Base-by-base conservation (phyloP, 2,329 filamentous ascomycete species). In the Neonectria coccinea region DNA sequence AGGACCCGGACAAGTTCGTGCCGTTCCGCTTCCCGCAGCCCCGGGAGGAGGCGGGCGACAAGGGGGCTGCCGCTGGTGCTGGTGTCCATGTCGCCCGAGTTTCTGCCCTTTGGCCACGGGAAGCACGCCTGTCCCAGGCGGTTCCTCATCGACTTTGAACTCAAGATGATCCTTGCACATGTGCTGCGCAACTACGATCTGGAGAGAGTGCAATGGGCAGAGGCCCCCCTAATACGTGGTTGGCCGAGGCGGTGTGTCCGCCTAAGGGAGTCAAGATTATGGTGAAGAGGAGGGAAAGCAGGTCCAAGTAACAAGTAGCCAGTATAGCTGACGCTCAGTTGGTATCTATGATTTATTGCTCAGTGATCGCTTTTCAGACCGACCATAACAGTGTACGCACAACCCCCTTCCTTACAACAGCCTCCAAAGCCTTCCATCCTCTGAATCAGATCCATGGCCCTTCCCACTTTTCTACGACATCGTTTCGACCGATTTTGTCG, bases 21-120 rank as follows among this genome's bases (percentile, higher is more conserved):
- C 45, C 45, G 8, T 50, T 50, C 11, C 45, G 45, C 14, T 50
- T 31, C n/a, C 79, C 79, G 4, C 73, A 78, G 2, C 59, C 72
- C 10, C 74, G 79, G 3, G 78, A 80, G 59, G 63, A 68, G 2
- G 70, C 74, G 1, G 59, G 55, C 4, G 68, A 73, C 29, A 68
- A 66, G 12, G 41, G 20, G 2, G 2, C 67, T 63, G 6, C 36
- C 64, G 0, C 59, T 65, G 2, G 61, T 57, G 0, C 64, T 73
- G 29, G 71, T 73, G 2, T 64, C 69, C 0, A 73, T 71, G 1
- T 72, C 69, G 4, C 71, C 71, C 0, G 71, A 73, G 53, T 73
- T 73, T n/a, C 44, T 79, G 29, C 56, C 75, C 1, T 81, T 80
- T 57, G 75, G 78, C 0, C 76, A 78, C 16, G 78, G 78, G 5